phyloP scores from a whole-genome alignment of 1,284 basidiomycete genomes.

The Meripilus lineatus region DNA sequence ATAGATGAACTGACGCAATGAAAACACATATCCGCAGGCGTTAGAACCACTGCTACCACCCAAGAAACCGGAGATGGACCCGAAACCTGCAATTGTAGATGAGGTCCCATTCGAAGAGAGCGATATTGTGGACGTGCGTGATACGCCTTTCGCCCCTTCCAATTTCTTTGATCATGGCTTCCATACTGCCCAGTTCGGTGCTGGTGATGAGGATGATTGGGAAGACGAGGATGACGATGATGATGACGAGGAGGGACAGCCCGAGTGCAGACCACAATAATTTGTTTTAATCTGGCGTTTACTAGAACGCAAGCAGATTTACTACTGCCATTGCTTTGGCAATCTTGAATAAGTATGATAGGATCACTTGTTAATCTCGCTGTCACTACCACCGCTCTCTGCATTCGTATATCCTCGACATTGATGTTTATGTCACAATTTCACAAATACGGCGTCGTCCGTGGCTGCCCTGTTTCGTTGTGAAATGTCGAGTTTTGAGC shows the following conservation, averaged over 20 bases:
- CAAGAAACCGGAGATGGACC: conserved; percentile 68
- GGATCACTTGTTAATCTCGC: background rate
- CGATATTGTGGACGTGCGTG: conserved; percentile 76
- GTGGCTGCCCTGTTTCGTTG: too few species aligned
- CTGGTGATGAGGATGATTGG: conserved; percentile 34
- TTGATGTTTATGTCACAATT: background rate
- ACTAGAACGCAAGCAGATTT: background rate
- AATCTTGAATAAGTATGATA: background rate
- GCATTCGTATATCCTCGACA: background rate
- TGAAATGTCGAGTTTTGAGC: too few species aligned
- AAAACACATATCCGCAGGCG: conserved; percentile 37
- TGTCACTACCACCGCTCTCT: background rate
- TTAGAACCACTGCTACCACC: conserved; percentile 66
- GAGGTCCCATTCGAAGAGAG: conserved; percentile 69
- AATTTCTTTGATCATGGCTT: conserved; percentile 71
- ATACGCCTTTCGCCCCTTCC: conserved; percentile 59
- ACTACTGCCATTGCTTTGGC: background rate
- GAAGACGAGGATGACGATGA: conserved; percentile 63
- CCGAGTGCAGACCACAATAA: conserved; percentile 66
- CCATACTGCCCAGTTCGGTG: conserved; percentile 67
- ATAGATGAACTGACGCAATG: background rate
- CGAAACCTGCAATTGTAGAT: conserved; percentile 66
- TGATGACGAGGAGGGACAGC: conserved; percentile 49
- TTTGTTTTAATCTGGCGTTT: background rate
- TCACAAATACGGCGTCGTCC: background rate